A percentile compares a stretch with the other conserved stretches of the same genome.
Evolutionary conservation across 2,329 filamentous ascomycete species (phyloP).

Genomic region (Alternaria arbusti): DNA sequence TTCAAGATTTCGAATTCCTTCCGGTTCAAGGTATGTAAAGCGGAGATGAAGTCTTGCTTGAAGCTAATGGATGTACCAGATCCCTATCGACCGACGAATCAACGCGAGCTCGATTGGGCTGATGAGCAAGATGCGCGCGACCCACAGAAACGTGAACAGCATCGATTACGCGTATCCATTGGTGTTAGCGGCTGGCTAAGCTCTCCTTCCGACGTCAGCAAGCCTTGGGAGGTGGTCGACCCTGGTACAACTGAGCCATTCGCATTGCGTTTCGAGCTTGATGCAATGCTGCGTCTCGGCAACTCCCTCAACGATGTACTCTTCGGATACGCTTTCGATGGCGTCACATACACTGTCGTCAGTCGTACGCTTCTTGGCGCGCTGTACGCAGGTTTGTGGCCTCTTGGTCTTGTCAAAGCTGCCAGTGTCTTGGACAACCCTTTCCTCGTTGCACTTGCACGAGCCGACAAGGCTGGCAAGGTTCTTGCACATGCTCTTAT

Average conservation of each 20-base stretch:
- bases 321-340: conserved; percentile 77
- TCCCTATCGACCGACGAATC: conserved; percentile 27
- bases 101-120: conserved; percentile 30
- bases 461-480: conserved; percentile 79
- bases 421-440: conserved; percentile 75
- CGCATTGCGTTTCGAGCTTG: conserved; percentile 80
- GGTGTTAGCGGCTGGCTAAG: conserved; percentile 82
- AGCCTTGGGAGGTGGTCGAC: conserved; percentile 79
- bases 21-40: conserved; percentile 62
- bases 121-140: conserved; percentile 35
- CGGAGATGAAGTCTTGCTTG: not conserved
- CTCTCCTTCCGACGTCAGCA: conserved; percentile 70
- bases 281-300: conserved; percentile 77
- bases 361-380: conserved; percentile 60
- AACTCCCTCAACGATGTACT: conserved; percentile 77
- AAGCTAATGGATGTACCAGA: conserved; percentile 19
- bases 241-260: conserved; percentile 74
- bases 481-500: conserved; percentile 82
- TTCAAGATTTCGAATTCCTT: conserved; percentile 88
- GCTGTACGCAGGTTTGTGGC: conserved; percentile 55
- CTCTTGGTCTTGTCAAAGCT: conserved; percentile 53
- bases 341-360: conserved; percentile 75
- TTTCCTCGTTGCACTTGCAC: conserved; percentile 74
- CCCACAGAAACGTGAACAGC: conserved; percentile 36
- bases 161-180: conserved; percentile 72